A percentile compares a stretch with the other conserved stretches of the same genome.
Evolutionary conservation across 805 yeast species (phyloP).

Genomic region (Candida namnaoensis): DNA sequence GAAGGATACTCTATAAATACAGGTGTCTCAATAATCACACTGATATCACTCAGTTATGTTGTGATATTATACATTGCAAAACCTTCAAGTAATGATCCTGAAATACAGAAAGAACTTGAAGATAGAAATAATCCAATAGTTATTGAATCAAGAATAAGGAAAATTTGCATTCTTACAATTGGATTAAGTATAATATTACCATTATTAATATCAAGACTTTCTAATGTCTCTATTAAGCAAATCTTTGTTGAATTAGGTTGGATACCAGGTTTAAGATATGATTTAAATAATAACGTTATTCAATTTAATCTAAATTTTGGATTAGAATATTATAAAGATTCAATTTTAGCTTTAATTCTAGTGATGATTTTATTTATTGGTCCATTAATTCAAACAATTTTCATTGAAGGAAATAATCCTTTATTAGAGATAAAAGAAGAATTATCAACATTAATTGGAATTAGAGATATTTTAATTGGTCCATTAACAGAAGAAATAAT

Average conservation of each 20-base stretch:
- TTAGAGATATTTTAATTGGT: conserved; percentile 56
- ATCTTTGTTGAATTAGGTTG: conserved; percentile 22
- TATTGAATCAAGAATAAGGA: conserved; percentile 29
- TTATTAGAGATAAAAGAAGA: conserved; percentile 13
- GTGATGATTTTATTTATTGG: conserved; percentile 38
- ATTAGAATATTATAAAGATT: conserved; percentile 4
- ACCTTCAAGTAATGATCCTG: conserved; percentile 6
- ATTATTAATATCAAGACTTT: conserved; percentile 1
- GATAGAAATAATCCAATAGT: conserved; percentile 35
- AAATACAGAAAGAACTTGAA: conserved; percentile 9
- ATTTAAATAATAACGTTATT: neutral
- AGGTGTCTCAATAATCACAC: conserved; percentile 18
- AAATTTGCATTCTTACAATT: conserved; percentile 19
- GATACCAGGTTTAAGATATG: conserved; percentile 23
- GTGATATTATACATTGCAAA: conserved; percentile 25
- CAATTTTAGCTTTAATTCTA: conserved; percentile 15
- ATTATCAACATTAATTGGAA: conserved; percentile 26
- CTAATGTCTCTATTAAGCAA: conserved; percentile 2
- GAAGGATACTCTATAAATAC: conserved; percentile 1
- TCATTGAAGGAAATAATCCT: conserved; percentile 12
- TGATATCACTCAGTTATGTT: conserved; percentile 39
- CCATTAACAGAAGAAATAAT: conserved; percentile 76
- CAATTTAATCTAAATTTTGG: neutral
- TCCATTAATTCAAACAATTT: conserved; percentile 30
- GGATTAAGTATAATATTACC: conserved; percentile 4